phyloP scores from a whole-genome alignment of 2,329 filamentous ascomycete species.

The Phaeosphaeria sp. region DNA sequence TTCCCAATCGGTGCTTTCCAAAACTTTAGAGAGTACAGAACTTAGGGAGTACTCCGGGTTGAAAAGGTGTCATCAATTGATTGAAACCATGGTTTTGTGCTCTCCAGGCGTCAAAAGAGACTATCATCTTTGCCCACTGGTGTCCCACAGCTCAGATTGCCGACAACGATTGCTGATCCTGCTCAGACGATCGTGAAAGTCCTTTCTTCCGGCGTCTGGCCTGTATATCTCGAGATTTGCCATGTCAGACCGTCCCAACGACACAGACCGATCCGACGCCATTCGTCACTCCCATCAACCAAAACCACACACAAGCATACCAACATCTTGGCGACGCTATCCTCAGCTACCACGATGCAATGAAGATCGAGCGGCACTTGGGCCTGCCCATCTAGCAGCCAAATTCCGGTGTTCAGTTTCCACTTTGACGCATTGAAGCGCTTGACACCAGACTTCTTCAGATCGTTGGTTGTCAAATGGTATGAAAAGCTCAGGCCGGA shows the following conservation, averaged over 20 bases:
- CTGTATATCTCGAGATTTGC: neutral
- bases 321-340: conserved; percentile 21
- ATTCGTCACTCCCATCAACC: neutral
- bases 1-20: too few species aligned
- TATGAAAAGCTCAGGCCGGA: conserved; percentile 6
- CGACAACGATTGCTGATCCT: neutral
- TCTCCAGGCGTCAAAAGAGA: neutral
- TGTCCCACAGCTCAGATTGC: neutral
- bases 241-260: neutral
- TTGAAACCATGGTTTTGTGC: neutral
- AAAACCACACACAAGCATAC: neutral
- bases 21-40: too few species aligned
- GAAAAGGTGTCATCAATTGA: too few species aligned
- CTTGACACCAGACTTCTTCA: conserved; percentile 6
- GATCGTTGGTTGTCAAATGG: conserved; percentile 3
- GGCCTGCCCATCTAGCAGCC: conserved; percentile 6
- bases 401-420: conserved; percentile 5
- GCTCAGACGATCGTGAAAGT: neutral
- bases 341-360: neutral
- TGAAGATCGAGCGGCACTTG: neutral
- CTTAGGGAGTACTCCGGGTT: too few species aligned
- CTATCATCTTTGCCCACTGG: too few species aligned
- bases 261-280: neutral
- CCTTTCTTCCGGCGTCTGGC: neutral
- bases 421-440: conserved; percentile 7